Conservation (phyloP, 1,139 yeast genomes). For the Petasospora rhodanensis region DNA sequence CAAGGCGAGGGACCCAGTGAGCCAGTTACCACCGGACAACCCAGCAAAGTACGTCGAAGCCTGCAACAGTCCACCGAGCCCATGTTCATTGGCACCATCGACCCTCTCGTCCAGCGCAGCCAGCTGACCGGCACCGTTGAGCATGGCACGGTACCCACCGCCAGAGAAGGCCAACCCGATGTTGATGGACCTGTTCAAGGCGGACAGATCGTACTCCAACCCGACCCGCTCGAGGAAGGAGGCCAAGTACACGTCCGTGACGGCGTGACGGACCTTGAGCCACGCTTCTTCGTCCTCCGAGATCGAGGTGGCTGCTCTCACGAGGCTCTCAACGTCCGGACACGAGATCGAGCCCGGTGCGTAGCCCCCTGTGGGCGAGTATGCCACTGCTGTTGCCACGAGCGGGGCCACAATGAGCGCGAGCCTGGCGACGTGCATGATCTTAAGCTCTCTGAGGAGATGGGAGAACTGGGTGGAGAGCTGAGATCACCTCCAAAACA, state of each 20-base stretch:
- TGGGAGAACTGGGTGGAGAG: too few relatives aligned
- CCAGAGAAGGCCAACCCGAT: constrained; percentile 83
- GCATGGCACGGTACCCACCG: constrained; percentile 92
- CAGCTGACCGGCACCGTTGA: constrained; percentile 82
- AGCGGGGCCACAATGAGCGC: too few relatives aligned
- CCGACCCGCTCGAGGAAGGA: constrained; percentile 56
- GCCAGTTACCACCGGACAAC: constrained; percentile 85
- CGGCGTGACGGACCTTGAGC: constrained; percentile 42
- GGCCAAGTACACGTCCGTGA: constrained; percentile 49
- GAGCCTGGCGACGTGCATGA: too few relatives aligned
- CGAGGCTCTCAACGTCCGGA: constrained; percentile 36
- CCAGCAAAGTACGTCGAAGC: constrained; percentile 73
- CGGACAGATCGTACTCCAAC: constrained; percentile 52
- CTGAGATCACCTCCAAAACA: too few relatives aligned
- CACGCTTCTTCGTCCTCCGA: constrained; percentile 30
- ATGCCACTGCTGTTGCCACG: too few relatives aligned
- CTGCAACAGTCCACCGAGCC: constrained; percentile 77
- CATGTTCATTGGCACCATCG: constrained; percentile 47
- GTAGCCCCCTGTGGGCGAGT: constrained; percentile 61
- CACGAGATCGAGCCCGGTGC: constrained; percentile 63
- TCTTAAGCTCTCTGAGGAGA: too few relatives aligned
- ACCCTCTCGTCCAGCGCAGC: constrained; percentile 79
- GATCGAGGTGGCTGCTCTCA: constrained; percentile 34
- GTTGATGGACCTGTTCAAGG: constrained; percentile 37
- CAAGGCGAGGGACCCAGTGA: constrained; percentile 69